These are phyloP conservation scores for Lotus japonicus DNA, from an alignment of 306 rosid species.

Conservation along the genomic window DNA sequence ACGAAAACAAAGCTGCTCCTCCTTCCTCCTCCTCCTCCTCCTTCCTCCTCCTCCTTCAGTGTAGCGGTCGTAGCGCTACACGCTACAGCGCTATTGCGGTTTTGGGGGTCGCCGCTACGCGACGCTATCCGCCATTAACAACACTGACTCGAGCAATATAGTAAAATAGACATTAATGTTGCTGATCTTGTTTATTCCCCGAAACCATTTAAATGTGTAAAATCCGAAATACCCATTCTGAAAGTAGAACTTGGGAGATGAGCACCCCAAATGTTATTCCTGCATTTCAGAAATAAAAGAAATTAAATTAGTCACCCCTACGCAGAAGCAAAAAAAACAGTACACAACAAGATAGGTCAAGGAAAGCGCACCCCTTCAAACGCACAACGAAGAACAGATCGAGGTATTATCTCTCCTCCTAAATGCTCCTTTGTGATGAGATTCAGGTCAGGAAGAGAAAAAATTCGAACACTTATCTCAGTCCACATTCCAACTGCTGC, in stretches of 20 bases:
- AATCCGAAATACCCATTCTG: not conserved
- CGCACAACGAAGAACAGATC: conserved; percentile 96
- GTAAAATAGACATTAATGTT: not conserved
- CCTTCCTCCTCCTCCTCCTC: too few species aligned
- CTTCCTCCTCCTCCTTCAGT: too few species aligned
- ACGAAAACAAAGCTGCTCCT: too few species aligned
- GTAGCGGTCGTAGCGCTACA: too few species aligned
- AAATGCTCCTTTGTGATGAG: conserved; percentile 84
- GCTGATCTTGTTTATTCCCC: not conserved
- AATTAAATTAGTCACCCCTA: not conserved
- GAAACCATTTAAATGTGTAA: not conserved
- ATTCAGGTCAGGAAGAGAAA: conserved; percentile 85
- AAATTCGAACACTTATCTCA: conserved; percentile 81
- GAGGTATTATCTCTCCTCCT: conserved; percentile 98
- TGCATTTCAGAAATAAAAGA: conserved; percentile 6
- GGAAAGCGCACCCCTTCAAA: conserved; percentile 86
- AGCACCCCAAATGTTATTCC: not conserved
- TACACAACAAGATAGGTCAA: conserved; percentile 8
- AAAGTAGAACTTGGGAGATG: not conserved
- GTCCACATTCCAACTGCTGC: conserved; percentile 99
- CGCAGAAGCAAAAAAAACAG: not conserved
- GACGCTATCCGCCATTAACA: too few species aligned
- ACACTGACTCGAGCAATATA: too few species aligned
- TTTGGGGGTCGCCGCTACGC: too few species aligned
- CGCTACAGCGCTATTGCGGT: too few species aligned